These are phyloP conservation scores for Kurtzmaniella quercitrusa DNA, from an alignment of 1,139 yeast genomes.

Conservation along the genomic window DNA sequence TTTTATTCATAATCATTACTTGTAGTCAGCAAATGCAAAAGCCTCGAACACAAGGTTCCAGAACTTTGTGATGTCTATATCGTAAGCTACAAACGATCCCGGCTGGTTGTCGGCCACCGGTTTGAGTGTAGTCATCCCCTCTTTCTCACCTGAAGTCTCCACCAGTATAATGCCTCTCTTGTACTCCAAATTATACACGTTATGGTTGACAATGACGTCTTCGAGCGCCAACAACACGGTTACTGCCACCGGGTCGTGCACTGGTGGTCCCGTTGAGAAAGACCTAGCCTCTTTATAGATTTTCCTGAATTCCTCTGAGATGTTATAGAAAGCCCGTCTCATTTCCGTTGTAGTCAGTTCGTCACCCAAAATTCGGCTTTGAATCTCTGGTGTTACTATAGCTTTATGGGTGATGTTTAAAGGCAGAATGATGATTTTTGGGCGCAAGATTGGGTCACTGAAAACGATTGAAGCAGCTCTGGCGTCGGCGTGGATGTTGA, in stretches of 20 bases:
- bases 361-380: conserved; percentile 23
- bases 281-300: conserved; percentile 44
- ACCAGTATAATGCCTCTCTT: conserved; percentile 24
- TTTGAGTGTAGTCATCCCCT: conserved; percentile 30
- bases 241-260: conserved; percentile 79
- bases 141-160: conserved; percentile 23
- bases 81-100: conserved; percentile 33
- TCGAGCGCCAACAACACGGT: conserved; percentile 48
- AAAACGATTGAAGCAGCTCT: conserved; percentile 62
- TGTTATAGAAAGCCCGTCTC: conserved; percentile 52
- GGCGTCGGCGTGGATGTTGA: conserved; percentile 75
- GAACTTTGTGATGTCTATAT: conserved; percentile 43
- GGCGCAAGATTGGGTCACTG: conserved; percentile 37
- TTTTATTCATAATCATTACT: background rate
- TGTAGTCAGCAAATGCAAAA: conserved; percentile 23
- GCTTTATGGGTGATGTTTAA: conserved; percentile 71
- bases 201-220: conserved; percentile 21
- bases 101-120: conserved; percentile 22
- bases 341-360: conserved; percentile 24
- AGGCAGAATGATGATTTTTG: conserved; percentile 56
- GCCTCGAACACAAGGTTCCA: conserved; percentile 49
- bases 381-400: conserved; percentile 48
- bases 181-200: conserved; percentile 20
- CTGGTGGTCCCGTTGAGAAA: conserved; percentile 61
- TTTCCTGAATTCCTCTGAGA: conserved; percentile 52